Evolutionary conservation across 805 yeast species (phyloP).

Genomic region (Pichia nakasei): DNA sequence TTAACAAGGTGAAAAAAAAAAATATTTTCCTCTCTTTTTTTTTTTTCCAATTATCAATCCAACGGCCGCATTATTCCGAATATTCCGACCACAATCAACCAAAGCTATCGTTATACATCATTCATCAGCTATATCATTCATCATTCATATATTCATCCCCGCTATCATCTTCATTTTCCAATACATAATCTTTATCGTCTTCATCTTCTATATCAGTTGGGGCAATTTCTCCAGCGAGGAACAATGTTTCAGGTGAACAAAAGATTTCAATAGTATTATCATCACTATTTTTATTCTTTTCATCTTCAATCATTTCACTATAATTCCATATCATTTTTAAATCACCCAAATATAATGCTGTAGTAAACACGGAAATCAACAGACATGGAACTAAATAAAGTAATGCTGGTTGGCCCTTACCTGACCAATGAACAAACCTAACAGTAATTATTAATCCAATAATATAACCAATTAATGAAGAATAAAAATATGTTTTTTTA

Average conservation of each 20-base stretch:
- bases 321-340: conserved; percentile 32
- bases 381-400: conserved; percentile 51
- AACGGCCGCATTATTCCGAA: too few relatives aligned
- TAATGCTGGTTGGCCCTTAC: conserved; percentile 59
- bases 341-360: conserved; percentile 36
- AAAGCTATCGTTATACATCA: too few relatives aligned
- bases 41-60: too few relatives aligned
- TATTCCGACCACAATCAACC: too few relatives aligned
- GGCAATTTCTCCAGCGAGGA: conserved; percentile 16
- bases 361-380: conserved; percentile 24
- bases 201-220: conserved; percentile 20
- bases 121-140: too few relatives aligned
- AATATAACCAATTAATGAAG: conserved; percentile 39
- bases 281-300: conserved; percentile 4
- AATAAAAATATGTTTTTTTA: conserved; percentile 37
- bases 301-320: conserved; percentile 19
- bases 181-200: conserved; percentile 16
- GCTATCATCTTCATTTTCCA: conserved; percentile 1
- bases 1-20: too few relatives aligned
- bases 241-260: conserved; percentile 20
- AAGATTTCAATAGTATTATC: too few relatives aligned
- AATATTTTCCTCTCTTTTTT: too few relatives aligned
- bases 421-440: conserved; percentile 28
- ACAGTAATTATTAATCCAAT: conserved; percentile 39
- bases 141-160: not conserved